Conservation (phyloP, 2,329 filamentous ascomycete genomes). For the Stemphylium beticola region DNA sequence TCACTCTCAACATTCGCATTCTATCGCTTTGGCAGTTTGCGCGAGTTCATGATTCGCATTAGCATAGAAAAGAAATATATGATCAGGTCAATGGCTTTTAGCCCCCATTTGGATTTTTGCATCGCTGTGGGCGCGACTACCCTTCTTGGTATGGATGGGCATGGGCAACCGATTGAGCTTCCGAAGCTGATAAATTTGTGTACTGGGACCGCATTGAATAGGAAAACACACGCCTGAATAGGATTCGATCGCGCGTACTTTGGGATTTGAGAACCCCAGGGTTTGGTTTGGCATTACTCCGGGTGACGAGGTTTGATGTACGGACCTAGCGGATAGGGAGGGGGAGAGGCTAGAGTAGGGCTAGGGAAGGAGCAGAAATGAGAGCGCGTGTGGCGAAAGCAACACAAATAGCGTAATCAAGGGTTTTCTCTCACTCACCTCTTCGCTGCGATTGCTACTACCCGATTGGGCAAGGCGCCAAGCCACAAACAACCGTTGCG, state of each 20-base stretch:
- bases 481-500: no score
- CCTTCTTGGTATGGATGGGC: not conserved
- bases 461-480: no score
- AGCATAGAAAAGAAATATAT: not conserved
- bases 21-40: not conserved
- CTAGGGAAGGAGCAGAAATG: no score
- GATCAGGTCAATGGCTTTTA: not conserved
- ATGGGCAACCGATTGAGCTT: not conserved
- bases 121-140: not conserved
- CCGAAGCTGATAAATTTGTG: not conserved
- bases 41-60: not conserved
- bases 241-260: not conserved
- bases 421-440: no score
- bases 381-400: no score
- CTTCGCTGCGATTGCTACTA: no score
- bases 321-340: no score
- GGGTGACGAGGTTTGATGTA: no score
- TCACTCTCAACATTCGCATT: not conserved
- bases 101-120: not conserved
- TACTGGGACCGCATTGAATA: not conserved
- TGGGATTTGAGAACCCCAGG: not conserved
- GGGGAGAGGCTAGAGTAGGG: no score
- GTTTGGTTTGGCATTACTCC: no score
- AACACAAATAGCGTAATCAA: no score
- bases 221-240: no score